Base-by-base conservation (phyloP, 768 basidiomycete species). In the Boletus coccyginus region DNA sequence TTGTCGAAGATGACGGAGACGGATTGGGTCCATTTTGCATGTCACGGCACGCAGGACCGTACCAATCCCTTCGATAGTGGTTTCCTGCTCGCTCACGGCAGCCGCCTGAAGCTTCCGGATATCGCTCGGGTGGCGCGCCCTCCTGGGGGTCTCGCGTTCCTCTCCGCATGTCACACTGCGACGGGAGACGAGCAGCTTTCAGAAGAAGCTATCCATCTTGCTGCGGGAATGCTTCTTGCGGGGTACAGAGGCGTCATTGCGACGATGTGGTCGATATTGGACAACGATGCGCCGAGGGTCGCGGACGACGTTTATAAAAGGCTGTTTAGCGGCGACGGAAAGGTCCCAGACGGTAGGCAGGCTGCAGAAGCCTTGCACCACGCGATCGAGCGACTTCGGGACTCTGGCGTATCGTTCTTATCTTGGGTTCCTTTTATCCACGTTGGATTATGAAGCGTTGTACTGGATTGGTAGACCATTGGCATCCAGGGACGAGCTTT, bases 81-180 rank as follows among this genome's bases (percentile, higher is more conserved):
- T 3, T 62, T 72, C 50, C 19, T 50, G 2, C 62, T 71, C 14
- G 48, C 35, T 11, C 7, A 39, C n/a, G 48, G 48, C 14, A 27
- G 16, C 3, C 33, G 33, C 5, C n/a, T 50, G 32, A 35, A 32
- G 21, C 31, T 52, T n/a, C 3, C 31, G 8, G 51, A 41, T 9
- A 52, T 52, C 29, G 21, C 43, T 13, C 27, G 31, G 4, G 3
- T 44, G 29, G 32, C 51, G 16, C 33, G 16, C 6, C 59, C 32
- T 46, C 70, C 5, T 45, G 65, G 38, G 39, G 49, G 69, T 35
- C 64, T 79, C 41, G 78, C 72, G 5, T 40, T 40, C 11, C 40
- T 40, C 40, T 40, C 40, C 11, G 40, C 40, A 19, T 40, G 40
- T 6, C n/a, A 40, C 3, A 40, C 40, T 7, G 40, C 40, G 19